Base-by-base conservation (phyloP, 2,329 filamentous ascomycete genomes). In the Emergomyces pasteurianus region DNA sequence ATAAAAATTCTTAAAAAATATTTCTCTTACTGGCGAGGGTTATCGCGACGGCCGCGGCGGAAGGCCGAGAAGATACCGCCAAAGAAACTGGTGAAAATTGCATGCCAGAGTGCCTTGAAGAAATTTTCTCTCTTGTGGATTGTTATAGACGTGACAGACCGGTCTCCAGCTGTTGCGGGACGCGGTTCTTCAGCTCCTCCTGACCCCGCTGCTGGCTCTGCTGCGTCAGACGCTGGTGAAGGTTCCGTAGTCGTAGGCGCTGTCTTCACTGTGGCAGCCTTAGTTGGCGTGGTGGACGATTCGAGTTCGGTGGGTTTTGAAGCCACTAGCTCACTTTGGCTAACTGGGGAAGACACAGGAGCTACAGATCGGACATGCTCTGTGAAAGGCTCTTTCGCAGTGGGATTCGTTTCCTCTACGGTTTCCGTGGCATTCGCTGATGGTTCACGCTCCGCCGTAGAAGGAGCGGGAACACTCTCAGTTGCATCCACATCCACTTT, bases 51-150 rank as follows among this genome's bases (percentile, higher is more conserved):
- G 58, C 71, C 68, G 54, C 73, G 71, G 61, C 74, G 74, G 70
- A 75, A 73, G 31, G 71, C 69, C 28, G 71, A 66, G 65, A 76
- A 75, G 36, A 76, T 64, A 34, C 70, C 68, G 40, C 73, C 73
- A 62, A 76, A 72, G 66, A 77, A 73, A 63, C 69, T 71, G 55
- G 69, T 67, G 67, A 75, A 75, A 52, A 77, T 70, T 46, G 73
- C 70, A 57, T 73, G 74, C 65, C 74, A 69, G 61, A 77, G 67
- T 58, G 69, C 69, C 65, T 71, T 74, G 66, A 77, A 70, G 71
- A 74, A 77, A 64, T 70, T 73, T 58, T 75, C 72, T 59, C 68
- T 66, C 67, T 72, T 57, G 23, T 62, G 59, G 62, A 67, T 67
- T 64, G 71, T 72, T 62, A 75, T 63, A 62, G 74, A 74, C 59